phyloP scores from a whole-genome alignment of 2,329 filamentous ascomycete genomes.

The Fusarium subtropicale region DNA sequence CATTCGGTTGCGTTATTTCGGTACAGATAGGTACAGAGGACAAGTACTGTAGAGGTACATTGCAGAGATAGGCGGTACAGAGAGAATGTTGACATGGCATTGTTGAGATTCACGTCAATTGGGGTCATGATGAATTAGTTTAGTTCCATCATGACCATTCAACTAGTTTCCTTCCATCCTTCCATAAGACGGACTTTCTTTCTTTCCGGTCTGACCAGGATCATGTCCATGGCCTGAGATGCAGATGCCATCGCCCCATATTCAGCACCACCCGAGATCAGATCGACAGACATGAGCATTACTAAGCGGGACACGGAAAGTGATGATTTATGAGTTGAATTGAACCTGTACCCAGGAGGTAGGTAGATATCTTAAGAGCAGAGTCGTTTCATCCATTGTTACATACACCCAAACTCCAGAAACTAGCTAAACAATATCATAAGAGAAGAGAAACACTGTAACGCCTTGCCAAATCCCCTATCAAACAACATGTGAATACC shows the following conservation, averaged over 20 bases:
- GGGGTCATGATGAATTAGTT: neutral
- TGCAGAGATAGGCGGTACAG: too few species aligned
- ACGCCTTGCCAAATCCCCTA: conserved; percentile 7
- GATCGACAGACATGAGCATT: neutral
- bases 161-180: conserved; percentile 8
- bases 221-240: conserved; percentile 1
- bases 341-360: neutral
- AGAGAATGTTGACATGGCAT: neutral
- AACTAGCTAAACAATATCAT: neutral
- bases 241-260: conserved; percentile 31
- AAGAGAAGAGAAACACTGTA: neutral
- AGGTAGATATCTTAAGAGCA: conserved; percentile 13
- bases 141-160: neutral
- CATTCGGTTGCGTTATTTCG: conserved; percentile 37
- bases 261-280: conserved; percentile 13
- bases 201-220: conserved; percentile 1
- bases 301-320: conserved; percentile 4
- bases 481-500: neutral
- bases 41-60: too few species aligned
- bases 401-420: conserved; percentile 30
- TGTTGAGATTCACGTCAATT: neutral
- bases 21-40: too few species aligned
- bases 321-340: conserved; percentile 14
- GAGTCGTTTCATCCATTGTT: conserved; percentile 33
- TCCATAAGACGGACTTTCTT: conserved; percentile 23